Evolutionary conservation across 345 rosid genomes (phyloP).

Genomic region (Balakata baccata): DNA sequence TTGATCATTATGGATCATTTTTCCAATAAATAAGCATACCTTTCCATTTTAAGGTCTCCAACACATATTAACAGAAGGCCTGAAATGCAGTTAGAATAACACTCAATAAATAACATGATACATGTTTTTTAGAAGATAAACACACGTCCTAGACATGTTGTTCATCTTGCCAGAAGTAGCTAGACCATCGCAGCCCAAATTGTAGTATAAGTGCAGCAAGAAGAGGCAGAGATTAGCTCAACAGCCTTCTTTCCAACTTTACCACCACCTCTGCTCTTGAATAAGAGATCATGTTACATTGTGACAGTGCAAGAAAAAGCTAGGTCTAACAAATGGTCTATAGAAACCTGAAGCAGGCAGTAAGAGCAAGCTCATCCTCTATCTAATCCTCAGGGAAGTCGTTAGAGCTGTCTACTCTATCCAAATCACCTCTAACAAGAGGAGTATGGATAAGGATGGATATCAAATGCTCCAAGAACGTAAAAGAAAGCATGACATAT

Average conservation of each 20-base stretch:
- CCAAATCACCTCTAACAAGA: conserved; percentile 46
- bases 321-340: no score
- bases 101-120: conserved; percentile 26
- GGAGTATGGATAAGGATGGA: conserved; percentile 62
- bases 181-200: conserved; percentile 81
- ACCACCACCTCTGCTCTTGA: conserved; percentile 79
- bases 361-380: no score
- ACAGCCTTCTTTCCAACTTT: conserved; percentile 88
- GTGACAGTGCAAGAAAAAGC: conserved; percentile 16
- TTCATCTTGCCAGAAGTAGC: conserved; percentile 66
- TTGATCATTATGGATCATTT: no score
- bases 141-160: background rate
- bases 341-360: no score
- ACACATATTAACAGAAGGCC: conserved; percentile 96
- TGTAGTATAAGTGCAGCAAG: conserved; percentile 23
- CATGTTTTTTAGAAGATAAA: background rate
- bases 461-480: conserved; percentile 79
- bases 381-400: no score
- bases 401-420: conserved; percentile 22
- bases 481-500: conserved; percentile 62
- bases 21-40: conserved; percentile 44
- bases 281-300: conserved; percentile 23
- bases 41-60: conserved; percentile 88
- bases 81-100: conserved; percentile 83
- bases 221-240: conserved; percentile 75